phyloP scores from a whole-genome alignment of 352 stramenopile species.

The Blastocystis sp. region DNA sequence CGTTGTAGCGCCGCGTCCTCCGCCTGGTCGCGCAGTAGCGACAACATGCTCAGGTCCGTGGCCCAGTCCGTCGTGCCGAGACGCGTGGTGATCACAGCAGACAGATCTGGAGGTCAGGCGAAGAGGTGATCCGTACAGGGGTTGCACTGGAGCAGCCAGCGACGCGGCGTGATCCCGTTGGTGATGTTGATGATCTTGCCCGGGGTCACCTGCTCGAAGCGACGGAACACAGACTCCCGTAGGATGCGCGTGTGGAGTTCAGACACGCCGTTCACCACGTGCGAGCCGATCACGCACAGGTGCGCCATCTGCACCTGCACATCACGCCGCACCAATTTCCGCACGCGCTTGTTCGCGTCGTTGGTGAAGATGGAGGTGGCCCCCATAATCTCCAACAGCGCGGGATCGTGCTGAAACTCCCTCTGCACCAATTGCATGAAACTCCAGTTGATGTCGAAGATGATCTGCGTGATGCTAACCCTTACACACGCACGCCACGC shows the following conservation, averaged over 20 bases:
- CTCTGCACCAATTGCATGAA: conserved; percentile 71
- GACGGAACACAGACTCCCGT: conserved; percentile 49
- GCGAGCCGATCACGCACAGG: conserved; percentile 70
- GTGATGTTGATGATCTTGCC: conserved; percentile 73
- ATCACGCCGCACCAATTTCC: conserved; percentile 30
- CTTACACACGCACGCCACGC: not conserved
- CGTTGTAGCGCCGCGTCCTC: conserved; percentile 69
- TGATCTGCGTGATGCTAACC: conserved; percentile 70
- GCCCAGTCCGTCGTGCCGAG: conserved; percentile 70
- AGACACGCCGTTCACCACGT: conserved; percentile 72
- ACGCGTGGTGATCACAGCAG: conserved; percentile 68
- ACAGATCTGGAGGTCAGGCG: conserved; percentile 37
- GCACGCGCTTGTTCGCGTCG: conserved; percentile 65
- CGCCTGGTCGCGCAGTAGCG: conserved; percentile 45
- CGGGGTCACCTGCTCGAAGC: conserved; percentile 70
- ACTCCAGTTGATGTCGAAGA: conserved; percentile 73
- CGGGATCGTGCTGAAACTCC: conserved; percentile 68
- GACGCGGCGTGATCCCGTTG: conserved; percentile 72
- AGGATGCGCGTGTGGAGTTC: conserved; percentile 72
- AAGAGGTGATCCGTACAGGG: conserved; percentile 37
- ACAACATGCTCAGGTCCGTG: conserved; percentile 65
- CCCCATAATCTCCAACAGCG: conserved; percentile 45
- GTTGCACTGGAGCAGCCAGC: conserved; percentile 72
- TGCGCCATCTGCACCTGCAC: conserved; percentile 70
- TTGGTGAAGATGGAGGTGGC: conserved; percentile 72